Evolutionary conservation across 148 eudicot species (phyloP).

Genomic region (Diospyros kaki): DNA sequence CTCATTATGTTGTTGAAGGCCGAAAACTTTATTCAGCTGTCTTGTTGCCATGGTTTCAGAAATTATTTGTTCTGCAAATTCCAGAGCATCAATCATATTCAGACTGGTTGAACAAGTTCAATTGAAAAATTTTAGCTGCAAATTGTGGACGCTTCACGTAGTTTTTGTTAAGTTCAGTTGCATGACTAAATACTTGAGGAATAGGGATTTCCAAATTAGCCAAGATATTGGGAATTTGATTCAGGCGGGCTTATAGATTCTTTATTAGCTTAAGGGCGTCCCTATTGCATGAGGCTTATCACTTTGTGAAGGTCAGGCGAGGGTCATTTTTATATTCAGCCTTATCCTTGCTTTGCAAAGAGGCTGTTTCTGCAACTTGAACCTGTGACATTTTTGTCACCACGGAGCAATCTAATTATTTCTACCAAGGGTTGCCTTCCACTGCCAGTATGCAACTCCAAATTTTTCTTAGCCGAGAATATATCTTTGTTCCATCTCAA

Average conservation of each 20-base stretch:
- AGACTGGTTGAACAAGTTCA: background rate
- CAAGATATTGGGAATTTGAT: background rate
- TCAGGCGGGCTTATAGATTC: background rate
- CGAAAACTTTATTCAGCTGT: background rate
- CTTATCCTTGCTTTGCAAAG: too few species aligned
- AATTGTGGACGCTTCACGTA: background rate
- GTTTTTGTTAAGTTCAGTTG: background rate
- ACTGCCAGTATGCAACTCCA: background rate
- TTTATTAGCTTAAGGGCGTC: background rate
- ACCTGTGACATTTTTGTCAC: too few species aligned
- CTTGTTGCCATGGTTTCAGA: background rate
- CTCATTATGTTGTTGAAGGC: background rate
- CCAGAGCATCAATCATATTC: background rate
- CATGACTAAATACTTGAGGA: background rate
- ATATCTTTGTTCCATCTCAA: background rate
- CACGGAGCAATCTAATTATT: background rate
- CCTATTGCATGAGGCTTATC: background rate
- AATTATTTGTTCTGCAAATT: background rate
- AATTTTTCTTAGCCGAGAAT: background rate
- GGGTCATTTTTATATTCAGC: too few species aligned
- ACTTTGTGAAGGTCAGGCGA: too few species aligned
- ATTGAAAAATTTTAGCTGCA: background rate
- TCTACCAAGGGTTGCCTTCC: too few species aligned
- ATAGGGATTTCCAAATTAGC: background rate
- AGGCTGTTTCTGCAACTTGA: too few species aligned